These are phyloP conservation scores for Phytopythium mirpurense DNA, from an alignment of 352 stramenopile genomes.

Conservation along the genomic window DNA sequence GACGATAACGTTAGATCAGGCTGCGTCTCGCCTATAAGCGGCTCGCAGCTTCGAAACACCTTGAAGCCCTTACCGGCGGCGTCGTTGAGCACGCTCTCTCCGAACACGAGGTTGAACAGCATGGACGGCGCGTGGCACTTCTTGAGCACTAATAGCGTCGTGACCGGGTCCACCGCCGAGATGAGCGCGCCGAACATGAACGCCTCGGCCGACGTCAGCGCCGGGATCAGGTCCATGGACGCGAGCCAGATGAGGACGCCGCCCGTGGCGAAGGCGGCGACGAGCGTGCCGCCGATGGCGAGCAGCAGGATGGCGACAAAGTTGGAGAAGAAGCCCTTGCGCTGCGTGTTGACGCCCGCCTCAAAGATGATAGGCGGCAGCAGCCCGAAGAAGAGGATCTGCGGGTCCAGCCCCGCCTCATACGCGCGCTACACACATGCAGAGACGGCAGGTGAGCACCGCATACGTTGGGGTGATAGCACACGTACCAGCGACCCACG, in stretches of 20 bases:
- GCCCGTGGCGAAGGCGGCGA: conserved; percentile 45
- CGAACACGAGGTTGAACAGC: conserved; percentile 87
- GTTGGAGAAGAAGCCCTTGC: conserved; percentile 53
- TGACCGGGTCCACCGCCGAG: conserved; percentile 80
- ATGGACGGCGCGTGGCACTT: conserved; percentile 34
- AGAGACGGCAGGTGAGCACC: not conserved
- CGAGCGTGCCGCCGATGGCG: conserved; percentile 42
- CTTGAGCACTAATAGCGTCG: conserved; percentile 77
- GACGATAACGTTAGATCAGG: not conserved
- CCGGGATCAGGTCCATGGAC: conserved; percentile 25
- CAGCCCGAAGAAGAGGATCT: conserved; percentile 54
- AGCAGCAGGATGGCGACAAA: conserved; percentile 35
- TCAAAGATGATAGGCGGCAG: conserved; percentile 65
- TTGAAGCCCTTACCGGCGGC: conserved; percentile 21
- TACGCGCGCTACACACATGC: conserved; percentile 14
- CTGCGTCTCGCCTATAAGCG: too few relatives aligned
- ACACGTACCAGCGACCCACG: conserved; percentile 1
- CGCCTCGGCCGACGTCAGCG: conserved; percentile 50
- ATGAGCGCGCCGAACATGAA: conserved; percentile 80
- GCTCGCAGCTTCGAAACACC: too few relatives aligned
- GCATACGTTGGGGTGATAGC: too few relatives aligned
- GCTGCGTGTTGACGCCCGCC: conserved; percentile 57
- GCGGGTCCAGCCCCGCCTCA: conserved; percentile 31
- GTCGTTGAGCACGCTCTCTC: conserved; percentile 85
- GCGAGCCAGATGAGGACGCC: conserved; percentile 37